Conservation (phyloP, 441 rosid genomes). For the Breynia disticha region DNA sequence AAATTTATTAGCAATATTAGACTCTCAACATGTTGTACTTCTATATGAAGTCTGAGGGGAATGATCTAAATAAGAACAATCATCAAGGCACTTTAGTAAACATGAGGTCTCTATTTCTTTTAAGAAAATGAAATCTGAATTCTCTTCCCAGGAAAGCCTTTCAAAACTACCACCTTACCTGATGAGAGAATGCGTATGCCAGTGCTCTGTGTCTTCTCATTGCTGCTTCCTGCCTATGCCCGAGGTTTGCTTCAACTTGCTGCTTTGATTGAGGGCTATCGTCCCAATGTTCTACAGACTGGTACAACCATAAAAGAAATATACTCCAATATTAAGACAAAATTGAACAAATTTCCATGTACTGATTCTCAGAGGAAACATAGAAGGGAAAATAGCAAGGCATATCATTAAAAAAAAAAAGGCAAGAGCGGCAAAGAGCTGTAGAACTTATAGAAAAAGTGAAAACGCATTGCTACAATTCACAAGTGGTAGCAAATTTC, state of each 20-base stretch:
- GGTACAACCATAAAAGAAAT: conserved; percentile 9
- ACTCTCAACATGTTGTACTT: no score
- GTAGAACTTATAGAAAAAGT: no score
- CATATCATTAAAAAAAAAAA: neutral
- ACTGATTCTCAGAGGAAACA: neutral
- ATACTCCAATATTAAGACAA: neutral
- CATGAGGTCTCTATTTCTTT: neutral
- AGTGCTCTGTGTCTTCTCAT: conserved; percentile 85
- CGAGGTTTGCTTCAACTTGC: conserved; percentile 52
- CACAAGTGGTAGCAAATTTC: no score
- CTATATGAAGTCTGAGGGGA: no score
- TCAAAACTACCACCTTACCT: conserved; percentile 31
- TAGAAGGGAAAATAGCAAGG: neutral
- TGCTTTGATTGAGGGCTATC: conserved; percentile 53
- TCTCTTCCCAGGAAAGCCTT: conserved; percentile 7
- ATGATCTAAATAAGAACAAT: no score
- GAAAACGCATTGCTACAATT: no score
- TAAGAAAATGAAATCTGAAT: neutral
- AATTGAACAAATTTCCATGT: neutral
- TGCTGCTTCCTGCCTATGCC: conserved; percentile 65
- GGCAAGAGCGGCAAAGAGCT: neutral
- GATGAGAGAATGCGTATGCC: conserved; percentile 89
- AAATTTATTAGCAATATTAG: neutral
- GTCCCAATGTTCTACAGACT: conserved; percentile 66
- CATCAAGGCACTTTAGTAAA: no score